Evolutionary conservation across 805 yeast genomes (phyloP).

Genomic region (Sugiyamaella smithiae): DNA sequence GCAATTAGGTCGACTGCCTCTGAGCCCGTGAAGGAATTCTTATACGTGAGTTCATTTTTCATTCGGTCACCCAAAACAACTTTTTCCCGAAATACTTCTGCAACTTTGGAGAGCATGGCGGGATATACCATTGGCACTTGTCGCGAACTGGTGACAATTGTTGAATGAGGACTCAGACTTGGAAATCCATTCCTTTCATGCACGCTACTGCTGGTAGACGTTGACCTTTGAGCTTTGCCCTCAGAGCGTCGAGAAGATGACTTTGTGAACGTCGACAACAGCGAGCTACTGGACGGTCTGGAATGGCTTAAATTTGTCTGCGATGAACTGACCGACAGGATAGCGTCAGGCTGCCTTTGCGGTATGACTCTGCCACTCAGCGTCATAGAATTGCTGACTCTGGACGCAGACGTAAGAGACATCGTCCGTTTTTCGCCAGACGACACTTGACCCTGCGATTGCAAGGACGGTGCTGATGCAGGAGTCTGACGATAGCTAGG

Average conservation of each 20-base stretch:
- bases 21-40: constrained; percentile 90
- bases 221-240: constrained; percentile 19
- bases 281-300: constrained; percentile 10
- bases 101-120: constrained; percentile 82
- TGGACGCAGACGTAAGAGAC: constrained; percentile 14
- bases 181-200: constrained; percentile 10
- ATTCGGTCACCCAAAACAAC: constrained; percentile 72
- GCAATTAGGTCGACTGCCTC: constrained; percentile 93
- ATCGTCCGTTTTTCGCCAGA: constrained; percentile 10
- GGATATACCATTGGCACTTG: constrained; percentile 78
- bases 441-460: not conserved
- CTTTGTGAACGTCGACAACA: constrained; percentile 8
- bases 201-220: constrained; percentile 18
- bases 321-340: not conserved
- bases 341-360: constrained; percentile 19
- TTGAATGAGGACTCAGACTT: constrained; percentile 22
- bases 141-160: constrained; percentile 47
- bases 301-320: not conserved
- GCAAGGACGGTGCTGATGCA: not conserved
- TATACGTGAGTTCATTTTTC: constrained; percentile 87
- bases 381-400: constrained; percentile 14
- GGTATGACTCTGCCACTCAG: constrained; percentile 28
- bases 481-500: constrained; percentile 5
- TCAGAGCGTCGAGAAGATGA: constrained; percentile 5
- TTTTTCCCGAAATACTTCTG: constrained; percentile 67